Evolutionary conservation across 1,284 basidiomycete species (phyloP).

Genomic region (Papiliotrema flavescens): DNA sequence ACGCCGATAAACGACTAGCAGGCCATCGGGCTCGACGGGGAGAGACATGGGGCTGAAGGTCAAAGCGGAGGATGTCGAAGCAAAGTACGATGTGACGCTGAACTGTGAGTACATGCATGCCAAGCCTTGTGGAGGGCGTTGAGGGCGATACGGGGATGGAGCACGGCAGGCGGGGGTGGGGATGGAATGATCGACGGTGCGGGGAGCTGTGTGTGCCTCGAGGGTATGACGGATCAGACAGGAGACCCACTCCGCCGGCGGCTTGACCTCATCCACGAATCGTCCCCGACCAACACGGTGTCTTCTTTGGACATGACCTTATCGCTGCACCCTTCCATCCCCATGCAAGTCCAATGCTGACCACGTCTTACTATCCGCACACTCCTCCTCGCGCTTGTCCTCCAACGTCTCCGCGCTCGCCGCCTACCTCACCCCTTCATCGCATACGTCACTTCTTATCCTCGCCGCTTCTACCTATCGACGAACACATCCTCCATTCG

Average conservation of each 20-base stretch:
- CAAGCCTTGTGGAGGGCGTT: too few relatives aligned
- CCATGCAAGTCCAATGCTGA: background rate
- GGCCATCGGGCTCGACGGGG: background rate
- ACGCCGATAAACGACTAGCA: background rate
- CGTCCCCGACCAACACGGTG: too few relatives aligned
- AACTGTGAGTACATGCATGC: conserved; percentile 28
- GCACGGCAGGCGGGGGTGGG: too few relatives aligned
- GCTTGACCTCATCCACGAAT: too few relatives aligned
- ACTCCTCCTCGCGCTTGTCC: background rate
- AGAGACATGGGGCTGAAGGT: background rate
- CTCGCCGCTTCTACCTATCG: background rate
- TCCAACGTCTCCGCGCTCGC: background rate
- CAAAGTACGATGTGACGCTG: conserved; percentile 36
- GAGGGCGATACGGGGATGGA: too few relatives aligned
- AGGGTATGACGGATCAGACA: too few relatives aligned
- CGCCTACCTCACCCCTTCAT: background rate
- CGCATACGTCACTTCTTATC: background rate
- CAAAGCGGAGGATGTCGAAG: conserved; percentile 22
- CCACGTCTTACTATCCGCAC: background rate
- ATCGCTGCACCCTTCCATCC: too few relatives aligned
- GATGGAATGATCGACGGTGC: too few relatives aligned
- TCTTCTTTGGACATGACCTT: too few relatives aligned
- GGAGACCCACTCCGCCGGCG: too few relatives aligned
- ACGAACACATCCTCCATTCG: background rate
- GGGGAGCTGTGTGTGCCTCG: too few relatives aligned